A percentile compares a stretch with the other conserved stretches of the same genome.
These are phyloP conservation scores for Gnetum montanum DNA, from an alignment of 75 land plant genomes.

Conservation along the genomic window DNA sequence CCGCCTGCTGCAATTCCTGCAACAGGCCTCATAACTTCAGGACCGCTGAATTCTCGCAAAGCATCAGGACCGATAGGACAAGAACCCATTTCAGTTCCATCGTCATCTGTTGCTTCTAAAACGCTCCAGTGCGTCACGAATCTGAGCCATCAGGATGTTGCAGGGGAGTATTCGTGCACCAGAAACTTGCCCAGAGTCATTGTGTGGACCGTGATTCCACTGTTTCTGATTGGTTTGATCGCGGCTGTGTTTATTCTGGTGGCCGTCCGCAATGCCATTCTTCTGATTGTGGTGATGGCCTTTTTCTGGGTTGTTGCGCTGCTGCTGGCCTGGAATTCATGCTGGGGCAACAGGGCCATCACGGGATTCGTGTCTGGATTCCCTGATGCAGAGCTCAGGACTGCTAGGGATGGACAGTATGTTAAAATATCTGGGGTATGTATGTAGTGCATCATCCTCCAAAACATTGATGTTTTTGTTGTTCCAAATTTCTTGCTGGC, in stretches of 20 bases:
- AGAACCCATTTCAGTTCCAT: too few relatives aligned
- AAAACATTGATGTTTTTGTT: too few relatives aligned
- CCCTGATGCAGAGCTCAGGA: conserved; percentile 28
- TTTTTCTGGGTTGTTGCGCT: conserved; percentile 26
- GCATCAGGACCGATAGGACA: conserved; percentile 32
- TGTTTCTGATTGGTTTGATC: conserved; percentile 36
- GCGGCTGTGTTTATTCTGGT: conserved; percentile 44
- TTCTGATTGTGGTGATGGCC: conserved; percentile 27
- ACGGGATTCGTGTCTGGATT: conserved; percentile 21
- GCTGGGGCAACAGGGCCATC: conserved; percentile 30
- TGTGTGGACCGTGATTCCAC: conserved; percentile 34
- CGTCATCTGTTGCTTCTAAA: conserved; percentile 1
- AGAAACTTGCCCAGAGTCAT: conserved; percentile 30
- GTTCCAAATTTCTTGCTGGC: background rate
- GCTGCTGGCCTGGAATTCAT: conserved; percentile 31
- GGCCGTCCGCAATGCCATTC: conserved; percentile 35
- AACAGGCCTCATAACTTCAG: conserved; percentile 42
- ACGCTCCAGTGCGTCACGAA: conserved; percentile 24
- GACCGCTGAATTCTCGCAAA: conserved; percentile 29
- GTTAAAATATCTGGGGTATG: conserved; percentile 51
- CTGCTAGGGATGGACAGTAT: conserved; percentile 43
- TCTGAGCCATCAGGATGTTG: conserved; percentile 11
- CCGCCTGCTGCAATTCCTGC: conserved; percentile 31
- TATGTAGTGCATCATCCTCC: background rate
- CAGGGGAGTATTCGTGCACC: conserved; percentile 19